These are phyloP conservation scores for Globisporangium megalacanthum DNA, from an alignment of 352 stramenopile genomes.

Conservation along the genomic window DNA sequence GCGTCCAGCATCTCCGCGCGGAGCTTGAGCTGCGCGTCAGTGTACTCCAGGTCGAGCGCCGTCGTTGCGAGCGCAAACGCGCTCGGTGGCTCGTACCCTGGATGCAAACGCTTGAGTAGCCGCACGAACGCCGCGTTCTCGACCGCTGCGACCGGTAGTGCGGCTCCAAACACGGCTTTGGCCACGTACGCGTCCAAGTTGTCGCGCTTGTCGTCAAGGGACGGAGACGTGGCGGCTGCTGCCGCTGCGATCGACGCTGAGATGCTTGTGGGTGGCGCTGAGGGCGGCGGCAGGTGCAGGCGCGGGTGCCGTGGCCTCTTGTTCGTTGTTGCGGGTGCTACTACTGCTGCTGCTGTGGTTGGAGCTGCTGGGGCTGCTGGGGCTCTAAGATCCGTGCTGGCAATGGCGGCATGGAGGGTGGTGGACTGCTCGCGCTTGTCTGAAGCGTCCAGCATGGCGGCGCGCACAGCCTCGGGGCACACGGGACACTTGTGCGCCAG, in stretches of 20 bases:
- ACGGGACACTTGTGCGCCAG: slow-evolving; percentile 50
- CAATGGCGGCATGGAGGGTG: neutral
- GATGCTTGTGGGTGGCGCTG: neutral
- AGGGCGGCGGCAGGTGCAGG: slow-evolving; percentile 8
- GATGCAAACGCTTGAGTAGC: slow-evolving; percentile 56
- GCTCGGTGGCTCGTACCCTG: slow-evolving; percentile 42
- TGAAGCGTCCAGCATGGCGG: slow-evolving; percentile 36
- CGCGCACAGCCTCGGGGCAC: slow-evolving; percentile 40
- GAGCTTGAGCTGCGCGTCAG: slow-evolving; percentile 50
- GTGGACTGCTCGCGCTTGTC: slow-evolving; percentile 37
- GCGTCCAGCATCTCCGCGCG: slow-evolving; percentile 51
- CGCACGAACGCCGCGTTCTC: slow-evolving; percentile 55
- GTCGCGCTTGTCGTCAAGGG: slow-evolving; percentile 36
- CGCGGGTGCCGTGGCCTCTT: slow-evolving; percentile 26
- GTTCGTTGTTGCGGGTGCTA: neutral
- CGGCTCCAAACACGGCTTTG: slow-evolving; percentile 45
- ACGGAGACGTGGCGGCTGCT: neutral
- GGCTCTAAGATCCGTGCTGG: neutral
- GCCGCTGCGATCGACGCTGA: neutral
- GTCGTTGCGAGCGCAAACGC: slow-evolving; percentile 42
- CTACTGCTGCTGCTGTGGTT: neutral
- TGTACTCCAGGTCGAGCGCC: slow-evolving; percentile 56
- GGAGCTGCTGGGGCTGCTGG: too few species aligned
- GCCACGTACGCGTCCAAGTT: slow-evolving; percentile 55
- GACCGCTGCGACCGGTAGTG: slow-evolving; percentile 47